Percentiles rank a stretch among this genome's conserved stretches.
phyloP scores from a whole-genome alignment of 169 alveolate species.

The Perkinsus olseni region DNA sequence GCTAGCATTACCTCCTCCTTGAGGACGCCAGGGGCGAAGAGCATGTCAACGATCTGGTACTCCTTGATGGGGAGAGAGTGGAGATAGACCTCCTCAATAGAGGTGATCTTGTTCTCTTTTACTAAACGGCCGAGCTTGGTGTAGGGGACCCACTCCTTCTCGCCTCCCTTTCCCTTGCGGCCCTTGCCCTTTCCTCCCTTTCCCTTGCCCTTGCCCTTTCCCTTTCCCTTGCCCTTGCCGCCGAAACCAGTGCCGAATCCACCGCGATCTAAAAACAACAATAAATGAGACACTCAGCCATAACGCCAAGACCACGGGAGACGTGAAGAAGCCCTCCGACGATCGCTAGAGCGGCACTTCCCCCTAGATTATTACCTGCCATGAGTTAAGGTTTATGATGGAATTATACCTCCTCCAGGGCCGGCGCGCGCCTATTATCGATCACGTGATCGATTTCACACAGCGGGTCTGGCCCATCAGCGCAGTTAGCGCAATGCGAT shows the following conservation, averaged over 20 bases:
- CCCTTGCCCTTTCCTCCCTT: background rate
- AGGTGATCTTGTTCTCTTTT: conserved; percentile 86
- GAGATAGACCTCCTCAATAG: conserved; percentile 96
- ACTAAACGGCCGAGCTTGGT: conserved; percentile 99
- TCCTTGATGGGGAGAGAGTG: conserved; percentile 99
- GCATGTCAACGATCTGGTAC: conserved; percentile 76
- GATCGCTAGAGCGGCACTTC: too few species aligned
- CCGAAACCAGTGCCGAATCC: background rate
- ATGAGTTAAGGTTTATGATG: background rate
- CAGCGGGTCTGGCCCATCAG: background rate
- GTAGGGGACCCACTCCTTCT: conserved; percentile 95
- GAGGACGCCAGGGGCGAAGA: background rate
- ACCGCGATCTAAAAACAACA: background rate
- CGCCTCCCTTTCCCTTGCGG: conserved; percentile 82
- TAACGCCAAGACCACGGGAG: background rate
- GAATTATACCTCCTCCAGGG: background rate
- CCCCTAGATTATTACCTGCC: background rate
- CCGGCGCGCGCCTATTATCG: background rate
- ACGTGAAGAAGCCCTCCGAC: background rate
- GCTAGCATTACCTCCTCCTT: conserved; percentile 17
- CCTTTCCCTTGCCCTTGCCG: background rate
- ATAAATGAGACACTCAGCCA: too few species aligned
- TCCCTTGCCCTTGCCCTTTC: background rate
- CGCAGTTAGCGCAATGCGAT: background rate
- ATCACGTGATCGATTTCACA: background rate